A percentile compares a stretch with the other conserved stretches of the same genome.
Conservation (phyloP, 129 eudicot species). For the Centaurea solstitialis region DNA sequence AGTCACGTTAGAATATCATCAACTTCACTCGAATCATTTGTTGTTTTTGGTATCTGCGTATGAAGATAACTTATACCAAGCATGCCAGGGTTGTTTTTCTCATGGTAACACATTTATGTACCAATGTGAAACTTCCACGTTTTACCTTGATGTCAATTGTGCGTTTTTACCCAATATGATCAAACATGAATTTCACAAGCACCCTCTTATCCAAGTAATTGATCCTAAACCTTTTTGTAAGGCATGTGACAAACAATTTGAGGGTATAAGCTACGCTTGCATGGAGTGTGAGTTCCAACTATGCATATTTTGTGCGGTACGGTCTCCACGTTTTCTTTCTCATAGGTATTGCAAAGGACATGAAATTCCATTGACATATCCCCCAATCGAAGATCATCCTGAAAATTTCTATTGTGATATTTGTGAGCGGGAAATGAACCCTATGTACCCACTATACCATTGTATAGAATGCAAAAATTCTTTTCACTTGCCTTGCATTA, state of each 20-base stretch:
- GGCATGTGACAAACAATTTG: not conserved
- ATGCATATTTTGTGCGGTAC: not conserved
- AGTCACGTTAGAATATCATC: not conserved
- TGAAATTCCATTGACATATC: constrained; percentile 2
- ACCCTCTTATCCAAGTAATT: constrained; percentile 3
- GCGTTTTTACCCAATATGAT: constrained; percentile 14
- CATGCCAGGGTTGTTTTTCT: not conserved
- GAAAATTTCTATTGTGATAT: constrained; percentile 15
- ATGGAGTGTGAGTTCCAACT: not conserved
- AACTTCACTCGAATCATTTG: not conserved
- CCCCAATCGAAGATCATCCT: not conserved
- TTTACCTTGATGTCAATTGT: not conserved
- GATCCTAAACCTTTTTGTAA: not conserved
- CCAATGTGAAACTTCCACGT: not conserved
- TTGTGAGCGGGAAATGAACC: constrained; percentile 6
- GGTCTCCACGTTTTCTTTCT: not conserved
- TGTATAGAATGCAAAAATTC: constrained; percentile 8
- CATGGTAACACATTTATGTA: not conserved
- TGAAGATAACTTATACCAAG: too few species aligned
- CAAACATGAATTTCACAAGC: constrained; percentile 14
- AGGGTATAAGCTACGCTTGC: not conserved
- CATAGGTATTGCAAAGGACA: constrained; percentile 28
- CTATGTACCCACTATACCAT: not conserved
- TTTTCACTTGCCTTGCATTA: constrained; percentile 1
- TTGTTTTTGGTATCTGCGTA: not conserved